Evolutionary conservation across 1,284 basidiomycete genomes (phyloP), one percentile per base, ranked within the genome.

Genomic region (Sutorius eximius): DNA sequence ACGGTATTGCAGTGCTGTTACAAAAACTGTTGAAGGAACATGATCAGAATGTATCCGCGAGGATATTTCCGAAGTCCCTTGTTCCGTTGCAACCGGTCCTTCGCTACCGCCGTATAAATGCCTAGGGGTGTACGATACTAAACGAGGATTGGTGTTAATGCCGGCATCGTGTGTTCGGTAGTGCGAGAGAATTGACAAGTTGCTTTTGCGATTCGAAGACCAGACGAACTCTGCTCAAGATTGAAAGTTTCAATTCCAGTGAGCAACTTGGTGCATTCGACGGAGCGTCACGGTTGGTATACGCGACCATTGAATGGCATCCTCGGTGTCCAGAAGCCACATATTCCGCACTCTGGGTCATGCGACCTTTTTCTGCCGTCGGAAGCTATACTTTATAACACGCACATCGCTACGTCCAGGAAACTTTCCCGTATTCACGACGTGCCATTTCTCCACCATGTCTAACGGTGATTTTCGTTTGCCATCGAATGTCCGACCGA

Each of bases 401-500:
- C 29, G 11, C 41, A 33, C 48, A 41, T 38, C 50, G 33, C 37
- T 20, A 38, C 61, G n/a, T 34, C 24, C 45, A 22, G 46, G 37
- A 37, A 49, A 52, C 33, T 46, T 34, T 22, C 49, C 43, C 40
- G 45, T 49, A 29, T 38, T 49, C 49, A 59, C 52, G 60, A 41
- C 46, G 8, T 52, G 48, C 16, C 45, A 12, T 45, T 60, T 56
- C 33, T 57, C 58, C 43, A 49, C 53, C 34, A 71, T 59, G 57
- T 59, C 63, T 45, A 55, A 42, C 49, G 53, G 15, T 4, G 41
- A 84, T 58, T 91, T 87, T 72, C 85, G 92, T 61, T 82, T 96
- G 48, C 92, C 92, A 12, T 81, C 80, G 11, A 77, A 86, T 62
- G 85, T 93, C 55, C 83, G 80, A 61, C 88, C 93, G 20, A 80